Conservation (phyloP, 2,329 filamentous ascomycete genomes). For the Colletotrichum endophyticum region DNA sequence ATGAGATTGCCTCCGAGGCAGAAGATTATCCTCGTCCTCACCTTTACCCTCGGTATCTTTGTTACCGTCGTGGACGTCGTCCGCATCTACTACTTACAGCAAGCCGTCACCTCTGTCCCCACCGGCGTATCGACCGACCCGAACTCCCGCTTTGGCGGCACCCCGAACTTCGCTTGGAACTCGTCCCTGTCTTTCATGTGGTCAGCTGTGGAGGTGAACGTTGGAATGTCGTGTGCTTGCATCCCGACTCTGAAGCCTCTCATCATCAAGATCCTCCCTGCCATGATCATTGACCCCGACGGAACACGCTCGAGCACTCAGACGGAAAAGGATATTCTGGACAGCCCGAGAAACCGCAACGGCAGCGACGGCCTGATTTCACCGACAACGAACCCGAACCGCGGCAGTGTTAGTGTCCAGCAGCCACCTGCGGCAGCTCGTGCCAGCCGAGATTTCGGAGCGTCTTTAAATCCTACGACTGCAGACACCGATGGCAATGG, state of each 20-base stretch:
- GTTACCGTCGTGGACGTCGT: conserved; percentile 88
- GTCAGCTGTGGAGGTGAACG: conserved; percentile 89
- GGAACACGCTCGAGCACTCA: conserved; percentile 39
- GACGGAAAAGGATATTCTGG: conserved; percentile 29
- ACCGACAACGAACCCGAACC: conserved; percentile 3
- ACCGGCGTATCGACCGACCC: conserved; percentile 39
- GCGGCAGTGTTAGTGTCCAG: conserved; percentile 2
- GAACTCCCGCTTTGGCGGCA: conserved; percentile 54
- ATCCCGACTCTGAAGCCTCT: conserved; percentile 92
- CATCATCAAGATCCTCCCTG: conserved; percentile 67
- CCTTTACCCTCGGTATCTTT: conserved; percentile 87
- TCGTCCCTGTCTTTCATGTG: conserved; percentile 89
- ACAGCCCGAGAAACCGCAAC: conserved; percentile 20
- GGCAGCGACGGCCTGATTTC: conserved; percentile 19
- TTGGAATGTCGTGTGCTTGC: conserved; percentile 88
- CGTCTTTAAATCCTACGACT: neutral
- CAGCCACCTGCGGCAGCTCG: neutral
- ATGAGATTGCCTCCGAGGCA: conserved; percentile 87
- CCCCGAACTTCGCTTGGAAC: conserved; percentile 69
- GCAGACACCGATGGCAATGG: conserved; percentile 10
- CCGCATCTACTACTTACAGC: conserved; percentile 87
- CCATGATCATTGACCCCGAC: conserved; percentile 59
- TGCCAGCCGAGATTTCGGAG: conserved; percentile 3
- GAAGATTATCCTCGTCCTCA: conserved; percentile 85
- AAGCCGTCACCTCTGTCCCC: conserved; percentile 59